These are phyloP conservation scores for Hanseniaspora meyeri DNA, from an alignment of 805 yeast genomes.

Conservation along the genomic window DNA sequence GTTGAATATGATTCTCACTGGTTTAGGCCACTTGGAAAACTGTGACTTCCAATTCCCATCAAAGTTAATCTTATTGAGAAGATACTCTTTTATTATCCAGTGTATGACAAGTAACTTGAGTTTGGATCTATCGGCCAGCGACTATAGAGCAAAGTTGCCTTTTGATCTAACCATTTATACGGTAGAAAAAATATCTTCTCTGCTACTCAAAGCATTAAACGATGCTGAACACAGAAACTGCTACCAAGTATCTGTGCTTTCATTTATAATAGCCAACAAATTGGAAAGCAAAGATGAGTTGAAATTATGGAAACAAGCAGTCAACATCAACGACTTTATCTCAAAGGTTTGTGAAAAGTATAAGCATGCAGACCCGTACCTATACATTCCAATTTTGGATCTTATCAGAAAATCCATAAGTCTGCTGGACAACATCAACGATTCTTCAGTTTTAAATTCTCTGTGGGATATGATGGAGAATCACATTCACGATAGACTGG, in stretches of 20 bases:
- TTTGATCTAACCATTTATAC: slow-evolving; percentile 4
- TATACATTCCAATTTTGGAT: slow-evolving; percentile 26
- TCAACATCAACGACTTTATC: slow-evolving; percentile 16
- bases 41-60: slow-evolving; percentile 10
- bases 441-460: slow-evolving; percentile 14
- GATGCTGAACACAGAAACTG: neutral
- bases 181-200: slow-evolving; percentile 22
- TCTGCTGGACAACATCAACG: slow-evolving; percentile 16
- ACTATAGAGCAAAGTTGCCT: neutral
- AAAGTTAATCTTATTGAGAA: slow-evolving; percentile 25
- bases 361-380: slow-evolving; percentile 23
- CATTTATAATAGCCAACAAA: slow-evolving; percentile 3
- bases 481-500: slow-evolving; percentile 7
- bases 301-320: slow-evolving; percentile 14
- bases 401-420: slow-evolving; percentile 22
- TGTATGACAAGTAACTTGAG: slow-evolving; percentile 2
- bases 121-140: neutral
- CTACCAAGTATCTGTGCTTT: neutral
- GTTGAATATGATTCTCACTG: neutral
- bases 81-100: slow-evolving; percentile 15
- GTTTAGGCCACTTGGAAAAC: slow-evolving; percentile 1
- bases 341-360: slow-evolving; percentile 13
- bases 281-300: slow-evolving; percentile 15
- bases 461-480: slow-evolving; percentile 17
- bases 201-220: slow-evolving; percentile 18